Percentiles rank a stretch among this genome's conserved stretches.
Conservation (phyloP, 805 yeast species). For the Metschnikowia proteae region DNA sequence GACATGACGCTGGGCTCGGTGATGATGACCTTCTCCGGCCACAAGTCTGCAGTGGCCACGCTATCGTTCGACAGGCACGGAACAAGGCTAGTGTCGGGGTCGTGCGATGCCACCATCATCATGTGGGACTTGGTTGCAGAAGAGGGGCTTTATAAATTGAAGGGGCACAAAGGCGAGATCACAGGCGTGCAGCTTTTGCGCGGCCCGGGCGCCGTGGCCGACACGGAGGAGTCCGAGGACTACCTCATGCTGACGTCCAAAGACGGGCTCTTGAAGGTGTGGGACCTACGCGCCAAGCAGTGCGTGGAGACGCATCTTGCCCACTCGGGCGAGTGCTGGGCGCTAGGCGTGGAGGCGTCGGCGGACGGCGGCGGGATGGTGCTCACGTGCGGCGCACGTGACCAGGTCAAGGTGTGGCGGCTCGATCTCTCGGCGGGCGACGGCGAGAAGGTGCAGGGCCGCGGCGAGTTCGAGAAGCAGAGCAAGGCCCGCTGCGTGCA, state of each 20-base stretch:
- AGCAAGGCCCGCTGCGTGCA: conserved; percentile 69
- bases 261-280: conserved; percentile 86
- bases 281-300: conserved; percentile 89
- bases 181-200: conserved; percentile 63
- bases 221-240: conserved; percentile 56
- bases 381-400: conserved; percentile 75
- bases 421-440: conserved; percentile 55
- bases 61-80: conserved; percentile 76
- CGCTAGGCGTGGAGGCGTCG: conserved; percentile 44
- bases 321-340: conserved; percentile 92
- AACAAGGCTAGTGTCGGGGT: conserved; percentile 81
- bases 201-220: conserved; percentile 10
- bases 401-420: conserved; percentile 80
- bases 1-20: conserved; percentile 79
- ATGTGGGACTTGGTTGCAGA: conserved; percentile 96
- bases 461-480: conserved; percentile 69
- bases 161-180: conserved; percentile 86
- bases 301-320: conserved; percentile 94
- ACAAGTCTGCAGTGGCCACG: conserved; percentile 69
- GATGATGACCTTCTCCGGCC: conserved; percentile 85
- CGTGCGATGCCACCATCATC: conserved; percentile 77
- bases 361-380: conserved; percentile 39
- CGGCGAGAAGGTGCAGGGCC: conserved; percentile 45
- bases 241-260: conserved; percentile 76
- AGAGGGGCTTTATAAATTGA: conserved; percentile 78